Conservation (phyloP, 1,139 yeast genomes). For the Debaryomycetaceae sp. region DNA sequence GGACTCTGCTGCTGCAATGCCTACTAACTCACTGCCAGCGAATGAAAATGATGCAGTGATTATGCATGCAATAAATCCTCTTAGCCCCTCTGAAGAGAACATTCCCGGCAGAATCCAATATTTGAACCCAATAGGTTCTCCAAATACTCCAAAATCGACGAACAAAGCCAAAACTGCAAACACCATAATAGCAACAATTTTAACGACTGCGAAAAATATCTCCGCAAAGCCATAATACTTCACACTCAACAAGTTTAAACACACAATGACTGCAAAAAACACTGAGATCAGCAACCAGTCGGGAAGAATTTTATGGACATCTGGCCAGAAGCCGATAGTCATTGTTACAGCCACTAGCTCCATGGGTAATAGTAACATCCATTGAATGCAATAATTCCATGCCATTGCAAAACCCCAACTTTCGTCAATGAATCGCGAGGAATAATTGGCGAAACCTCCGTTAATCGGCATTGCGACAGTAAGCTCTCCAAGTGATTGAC, state of each 20-base stretch:
- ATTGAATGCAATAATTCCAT: constrained; percentile 24
- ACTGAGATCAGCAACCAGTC: constrained; percentile 15
- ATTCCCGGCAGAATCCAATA: constrained; percentile 34
- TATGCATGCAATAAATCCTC: constrained; percentile 20
- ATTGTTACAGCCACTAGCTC: constrained; percentile 21
- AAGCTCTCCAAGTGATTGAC: constrained; percentile 22
- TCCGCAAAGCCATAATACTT: constrained; percentile 24
- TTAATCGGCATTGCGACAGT: constrained; percentile 19
- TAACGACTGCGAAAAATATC: constrained; percentile 25
- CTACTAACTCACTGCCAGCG: constrained; percentile 22
- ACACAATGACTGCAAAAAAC: constrained; percentile 14
- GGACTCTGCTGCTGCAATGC: constrained; percentile 32
- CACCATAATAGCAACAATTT: constrained; percentile 30
- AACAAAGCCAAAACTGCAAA: constrained; percentile 29
- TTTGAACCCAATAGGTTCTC: constrained; percentile 27
- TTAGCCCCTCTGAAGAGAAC: constrained; percentile 22
- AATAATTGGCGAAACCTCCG: constrained; percentile 20
- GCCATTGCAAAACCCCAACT: constrained; percentile 24
- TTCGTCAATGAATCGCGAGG: constrained; percentile 18
- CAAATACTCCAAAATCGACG: constrained; percentile 33
- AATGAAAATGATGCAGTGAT: constrained; percentile 24
- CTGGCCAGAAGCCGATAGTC: constrained; percentile 20
- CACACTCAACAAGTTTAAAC: constrained; percentile 19
- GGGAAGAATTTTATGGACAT: constrained; percentile 11
- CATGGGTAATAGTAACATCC: constrained; percentile 19